phyloP scores from a whole-genome alignment of 169 alveolate genomes.

The Plasmodium malariae region DNA sequence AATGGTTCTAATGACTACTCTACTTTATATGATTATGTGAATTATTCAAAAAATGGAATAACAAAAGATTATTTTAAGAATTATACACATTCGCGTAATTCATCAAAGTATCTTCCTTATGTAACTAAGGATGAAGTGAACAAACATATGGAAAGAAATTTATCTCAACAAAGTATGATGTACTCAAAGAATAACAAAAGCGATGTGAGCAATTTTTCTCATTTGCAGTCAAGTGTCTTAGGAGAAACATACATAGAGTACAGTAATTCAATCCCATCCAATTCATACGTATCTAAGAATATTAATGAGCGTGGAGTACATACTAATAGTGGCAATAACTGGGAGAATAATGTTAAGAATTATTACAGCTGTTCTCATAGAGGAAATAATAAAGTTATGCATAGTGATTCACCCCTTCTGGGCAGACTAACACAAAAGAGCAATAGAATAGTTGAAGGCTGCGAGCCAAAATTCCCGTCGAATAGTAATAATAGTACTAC shows the following conservation, averaged over 20 bases:
- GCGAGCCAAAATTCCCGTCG: too few relatives aligned
- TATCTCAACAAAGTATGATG: not conserved
- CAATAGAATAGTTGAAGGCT: too few relatives aligned
- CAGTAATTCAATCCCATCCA: not conserved
- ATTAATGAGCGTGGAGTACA: too few relatives aligned
- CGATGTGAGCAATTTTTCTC: not conserved
- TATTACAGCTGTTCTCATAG: too few relatives aligned
- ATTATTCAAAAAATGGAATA: constrained; percentile 12
- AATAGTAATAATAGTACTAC: too few relatives aligned
- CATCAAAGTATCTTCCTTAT: not conserved
- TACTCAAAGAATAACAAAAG: not conserved
- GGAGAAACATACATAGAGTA: not conserved
- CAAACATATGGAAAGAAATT: not conserved
- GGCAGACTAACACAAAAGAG: too few relatives aligned
- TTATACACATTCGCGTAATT: constrained; percentile 14
- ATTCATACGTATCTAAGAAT: not conserved
- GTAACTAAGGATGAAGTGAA: not conserved
- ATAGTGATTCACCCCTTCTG: too few relatives aligned
- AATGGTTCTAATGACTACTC: constrained; percentile 47
- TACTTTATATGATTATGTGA: constrained; percentile 42
- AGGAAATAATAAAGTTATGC: too few relatives aligned
- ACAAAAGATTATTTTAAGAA: constrained; percentile 1
- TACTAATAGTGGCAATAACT: too few relatives aligned
- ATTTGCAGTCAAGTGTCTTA: not conserved
- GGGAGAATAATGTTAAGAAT: too few relatives aligned